Evolutionary conservation across 345 rosid species (phyloP).

Genomic region (Rhizophora apiculata): DNA sequence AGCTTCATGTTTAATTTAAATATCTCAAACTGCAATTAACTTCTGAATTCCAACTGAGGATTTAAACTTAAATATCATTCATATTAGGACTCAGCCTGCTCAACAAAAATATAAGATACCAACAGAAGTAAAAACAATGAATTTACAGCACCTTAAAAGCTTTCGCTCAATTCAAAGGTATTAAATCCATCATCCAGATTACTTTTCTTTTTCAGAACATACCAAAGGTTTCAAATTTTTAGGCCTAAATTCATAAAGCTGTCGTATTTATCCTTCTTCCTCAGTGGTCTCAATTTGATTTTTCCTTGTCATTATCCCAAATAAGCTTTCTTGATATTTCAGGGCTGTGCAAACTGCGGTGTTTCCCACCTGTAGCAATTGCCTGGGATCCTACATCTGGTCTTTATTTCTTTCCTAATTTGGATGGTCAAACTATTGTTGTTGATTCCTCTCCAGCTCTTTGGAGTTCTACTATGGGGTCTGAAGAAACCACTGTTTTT

Average conservation of each 20-base stretch:
- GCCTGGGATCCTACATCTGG: slow-evolving; percentile 95
- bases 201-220: no score
- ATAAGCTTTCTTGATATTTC: slow-evolving; percentile 26
- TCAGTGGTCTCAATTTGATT: slow-evolving; percentile 4
- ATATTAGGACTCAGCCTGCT: no score
- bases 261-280: background rate
- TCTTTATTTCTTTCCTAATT: slow-evolving; percentile 70
- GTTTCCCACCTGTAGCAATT: slow-evolving; percentile 96
- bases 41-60: background rate
- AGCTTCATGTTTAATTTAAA: slow-evolving; percentile 1
- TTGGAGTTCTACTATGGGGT: slow-evolving; percentile 56
- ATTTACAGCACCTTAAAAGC: no score
- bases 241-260: background rate
- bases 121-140: no score
- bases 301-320: slow-evolving; percentile 20
- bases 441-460: slow-evolving; percentile 86
- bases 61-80: no score
- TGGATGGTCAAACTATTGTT: slow-evolving; percentile 55
- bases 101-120: no score
- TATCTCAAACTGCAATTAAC: background rate
- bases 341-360: slow-evolving; percentile 96
- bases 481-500: slow-evolving; percentile 72
- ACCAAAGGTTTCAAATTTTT: background rate
- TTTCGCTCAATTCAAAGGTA: no score
- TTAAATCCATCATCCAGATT: no score